A percentile compares a stretch with the other conserved stretches of the same genome.
Conservation (phyloP, 306 rosid genomes). For the Rosa persica region DNA sequence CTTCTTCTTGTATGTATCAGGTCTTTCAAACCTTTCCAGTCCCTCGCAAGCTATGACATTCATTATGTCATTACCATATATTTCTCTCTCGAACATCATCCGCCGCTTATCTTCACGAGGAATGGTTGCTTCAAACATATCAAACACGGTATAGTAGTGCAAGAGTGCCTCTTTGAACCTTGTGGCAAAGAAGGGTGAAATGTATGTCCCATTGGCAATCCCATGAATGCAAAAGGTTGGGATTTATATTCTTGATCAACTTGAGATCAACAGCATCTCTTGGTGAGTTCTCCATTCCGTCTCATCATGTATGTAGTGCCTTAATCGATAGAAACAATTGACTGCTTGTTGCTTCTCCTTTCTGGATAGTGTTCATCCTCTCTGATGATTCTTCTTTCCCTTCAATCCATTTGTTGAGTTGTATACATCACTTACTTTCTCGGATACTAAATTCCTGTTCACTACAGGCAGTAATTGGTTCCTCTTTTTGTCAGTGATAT, state of each 20-base stretch:
- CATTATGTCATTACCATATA: slow-evolving; percentile 16
- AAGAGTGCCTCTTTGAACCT: slow-evolving; percentile 24
- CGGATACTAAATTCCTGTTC: too few species aligned
- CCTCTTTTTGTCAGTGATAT: slow-evolving; percentile 12
- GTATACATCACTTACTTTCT: not conserved
- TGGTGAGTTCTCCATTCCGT: slow-evolving; percentile 11
- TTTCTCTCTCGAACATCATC: slow-evolving; percentile 21
- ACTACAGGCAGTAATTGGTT: too few species aligned
- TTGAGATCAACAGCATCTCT: slow-evolving; percentile 22
- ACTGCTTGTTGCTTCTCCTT: slow-evolving; percentile 31
- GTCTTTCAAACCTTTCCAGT: slow-evolving; percentile 35
- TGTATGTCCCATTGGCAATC: slow-evolving; percentile 28
- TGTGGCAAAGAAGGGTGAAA: slow-evolving; percentile 22
- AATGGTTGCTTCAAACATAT: slow-evolving; percentile 19
- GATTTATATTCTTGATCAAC: slow-evolving; percentile 25
- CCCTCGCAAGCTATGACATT: slow-evolving; percentile 40
- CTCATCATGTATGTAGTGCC: slow-evolving; percentile 19
- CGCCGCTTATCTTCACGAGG: slow-evolving; percentile 21
- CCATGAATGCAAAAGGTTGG: slow-evolving; percentile 31
- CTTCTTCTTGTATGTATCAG: slow-evolving; percentile 32
- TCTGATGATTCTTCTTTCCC: slow-evolving; percentile 29
- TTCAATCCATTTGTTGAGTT: not conserved
- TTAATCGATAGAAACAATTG: slow-evolving; percentile 25
- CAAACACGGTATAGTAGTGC: slow-evolving; percentile 27
- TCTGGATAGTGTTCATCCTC: slow-evolving; percentile 12